Base-by-base conservation (phyloP, 1,284 basidiomycete species). In the Phlebopus sp. region DNA sequence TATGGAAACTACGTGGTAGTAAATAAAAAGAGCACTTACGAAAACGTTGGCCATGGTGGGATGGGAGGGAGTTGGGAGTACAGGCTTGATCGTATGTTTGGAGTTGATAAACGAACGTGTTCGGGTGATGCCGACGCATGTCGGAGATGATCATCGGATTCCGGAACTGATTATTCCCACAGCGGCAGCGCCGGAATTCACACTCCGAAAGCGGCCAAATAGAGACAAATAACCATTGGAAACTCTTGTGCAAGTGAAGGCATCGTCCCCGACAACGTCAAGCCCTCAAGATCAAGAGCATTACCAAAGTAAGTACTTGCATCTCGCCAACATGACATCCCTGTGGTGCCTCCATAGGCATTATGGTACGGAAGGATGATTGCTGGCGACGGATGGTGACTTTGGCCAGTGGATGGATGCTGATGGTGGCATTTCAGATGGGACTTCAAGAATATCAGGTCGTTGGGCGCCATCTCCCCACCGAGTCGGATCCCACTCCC, bases 401-500 rank as follows among this genome's bases (percentile, higher is more conserved):
- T 44, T 17, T 39, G 9, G 8, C 23, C 15, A 23, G 17, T 39
- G 52, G 66, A 64, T 68, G 57, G 30, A 40, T 53, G 15, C 67
- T 63, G 29, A 67, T 34, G 32, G n/a, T 14, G 4, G 7, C 17
- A 9, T 43, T 55, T 32, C 32, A 75, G 74, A 78, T 79, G 76
- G 67, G 70, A 59, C 68, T 78, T 61, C 64, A 69, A 58, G 96
- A 99, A 83, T 98, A 82, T 79, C 92, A 97, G 77, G 92, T 99
- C 74, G 90, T 99, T 60, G 97, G 97, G 59, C 92, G 96, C 69
- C 94, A 96, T 74, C 78, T 98, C 66, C 96, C 96, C 66, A 95
- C 94, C 51, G 92, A 95, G 78, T 71, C 82, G 59, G 92, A 97
- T 61, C 91, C 92, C 51, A 89, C 82, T 57, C 96, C 96, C 58